A percentile compares a stretch with the other conserved stretches of the same genome.
Conservation (phyloP, 345 rosid species). For the Eucalyptus decipiens region DNA sequence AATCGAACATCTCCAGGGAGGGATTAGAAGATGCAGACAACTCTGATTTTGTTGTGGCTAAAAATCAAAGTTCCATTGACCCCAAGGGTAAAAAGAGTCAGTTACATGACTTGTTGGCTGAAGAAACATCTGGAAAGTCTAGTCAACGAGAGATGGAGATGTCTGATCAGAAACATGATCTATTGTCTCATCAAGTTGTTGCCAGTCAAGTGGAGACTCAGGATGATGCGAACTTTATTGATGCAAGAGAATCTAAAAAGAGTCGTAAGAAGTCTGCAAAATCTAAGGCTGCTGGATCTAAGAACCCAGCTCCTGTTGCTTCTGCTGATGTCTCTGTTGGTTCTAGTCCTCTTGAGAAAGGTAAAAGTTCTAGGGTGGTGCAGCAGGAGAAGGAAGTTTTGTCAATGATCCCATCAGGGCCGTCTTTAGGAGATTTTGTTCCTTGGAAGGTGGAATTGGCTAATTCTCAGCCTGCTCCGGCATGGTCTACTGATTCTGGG, state of each 20-base stretch:
- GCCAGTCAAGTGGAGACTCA: slow-evolving; percentile 14
- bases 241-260: slow-evolving; percentile 84
- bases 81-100: slow-evolving; percentile 50
- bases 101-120: slow-evolving; percentile 60
- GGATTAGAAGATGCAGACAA: slow-evolving; percentile 17
- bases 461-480: slow-evolving; percentile 52
- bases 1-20: slow-evolving; percentile 35
- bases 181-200: slow-evolving; percentile 12
- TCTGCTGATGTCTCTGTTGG: slow-evolving; percentile 36
- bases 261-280: slow-evolving; percentile 88
- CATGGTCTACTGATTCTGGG: slow-evolving; percentile 75
- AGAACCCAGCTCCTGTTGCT: slow-evolving; percentile 19
- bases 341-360: slow-evolving; percentile 60
- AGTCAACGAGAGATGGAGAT: slow-evolving; percentile 29
- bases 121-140: slow-evolving; percentile 52
- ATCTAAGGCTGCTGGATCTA: slow-evolving; percentile 49
- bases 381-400: slow-evolving; percentile 63
- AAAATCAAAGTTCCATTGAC: slow-evolving; percentile 26
- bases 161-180: slow-evolving; percentile 7
- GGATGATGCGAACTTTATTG: slow-evolving; percentile 70
- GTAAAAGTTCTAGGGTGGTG: slow-evolving; percentile 43
- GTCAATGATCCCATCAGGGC: slow-evolving; percentile 82
- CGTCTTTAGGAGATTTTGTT: slow-evolving; percentile 96
- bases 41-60: slow-evolving; percentile 18
- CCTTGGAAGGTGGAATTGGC: slow-evolving; percentile 69